phyloP scores from a whole-genome alignment of 179 eudicot species.

The Spinacia oleracea region DNA sequence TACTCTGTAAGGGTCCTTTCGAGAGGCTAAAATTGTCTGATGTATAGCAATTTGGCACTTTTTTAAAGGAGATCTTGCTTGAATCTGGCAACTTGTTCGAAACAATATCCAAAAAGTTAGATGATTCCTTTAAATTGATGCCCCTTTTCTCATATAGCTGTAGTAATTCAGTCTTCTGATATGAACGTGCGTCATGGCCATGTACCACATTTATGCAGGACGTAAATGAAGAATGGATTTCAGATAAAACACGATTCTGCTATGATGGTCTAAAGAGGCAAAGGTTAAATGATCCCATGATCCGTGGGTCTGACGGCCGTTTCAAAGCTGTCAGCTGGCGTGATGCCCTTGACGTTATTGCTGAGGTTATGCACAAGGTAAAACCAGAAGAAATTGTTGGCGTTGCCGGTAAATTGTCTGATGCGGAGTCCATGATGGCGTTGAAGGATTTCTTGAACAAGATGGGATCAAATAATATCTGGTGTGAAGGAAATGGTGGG shows the following conservation, averaged over 20 bases:
- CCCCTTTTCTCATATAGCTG: not conserved
- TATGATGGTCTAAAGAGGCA: conserved; percentile 99
- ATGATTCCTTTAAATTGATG: not conserved
- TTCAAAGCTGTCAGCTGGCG: conserved; percentile 94
- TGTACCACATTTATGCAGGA: conserved; percentile 54
- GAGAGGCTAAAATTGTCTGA: not conserved
- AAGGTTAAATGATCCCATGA: conserved; percentile 96
- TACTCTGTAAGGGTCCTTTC: not conserved
- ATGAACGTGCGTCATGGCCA: conserved; percentile 16
- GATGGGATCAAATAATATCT: conserved; percentile 90
- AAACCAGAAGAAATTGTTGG: conserved; percentile 90
- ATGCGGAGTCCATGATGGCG: conserved; percentile 98
- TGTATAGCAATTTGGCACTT: too few species aligned
- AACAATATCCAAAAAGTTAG: not conserved
- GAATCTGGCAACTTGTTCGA: not conserved
- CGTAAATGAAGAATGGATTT: conserved; percentile 99
- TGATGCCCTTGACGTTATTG: conserved; percentile 91
- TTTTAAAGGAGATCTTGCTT: conserved; percentile 5
- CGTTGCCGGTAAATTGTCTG: conserved; percentile 88
- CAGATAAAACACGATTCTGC: conserved; percentile 96
- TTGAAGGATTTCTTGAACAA: conserved; percentile 86
- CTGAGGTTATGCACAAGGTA: conserved; percentile 78
- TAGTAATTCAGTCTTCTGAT: not conserved
- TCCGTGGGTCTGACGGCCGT: conserved; percentile 93
- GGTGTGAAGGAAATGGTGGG: conserved; percentile 90